A percentile compares a stretch with the other conserved stretches of the same genome.
These are phyloP conservation scores for Lodderomyces orthopsilosis DNA, from an alignment of 1,139 yeast species.

Conservation along the genomic window DNA sequence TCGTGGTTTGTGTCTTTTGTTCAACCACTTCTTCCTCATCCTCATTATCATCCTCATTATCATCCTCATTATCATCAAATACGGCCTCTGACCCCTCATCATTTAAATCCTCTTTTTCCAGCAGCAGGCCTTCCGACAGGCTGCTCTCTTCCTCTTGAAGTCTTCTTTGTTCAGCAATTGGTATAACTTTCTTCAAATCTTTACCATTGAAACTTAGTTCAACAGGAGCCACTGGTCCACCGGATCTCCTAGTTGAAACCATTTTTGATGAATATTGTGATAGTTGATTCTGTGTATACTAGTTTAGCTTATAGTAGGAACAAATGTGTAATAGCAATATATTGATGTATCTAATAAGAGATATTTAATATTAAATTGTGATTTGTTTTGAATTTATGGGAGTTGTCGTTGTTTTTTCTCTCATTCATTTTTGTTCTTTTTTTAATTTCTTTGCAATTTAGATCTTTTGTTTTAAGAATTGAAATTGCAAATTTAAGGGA, in stretches of 20 bases:
- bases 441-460: too few species aligned
- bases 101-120: neutral
- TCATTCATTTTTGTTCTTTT: too few species aligned
- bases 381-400: too few species aligned
- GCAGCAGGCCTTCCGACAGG: neutral
- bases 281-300: too few species aligned
- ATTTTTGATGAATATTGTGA: slow-evolving; percentile 2
- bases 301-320: too few species aligned
- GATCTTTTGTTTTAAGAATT: too few species aligned
- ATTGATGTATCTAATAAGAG: neutral
- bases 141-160: slow-evolving; percentile 1
- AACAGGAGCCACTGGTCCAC: slow-evolving; percentile 7
- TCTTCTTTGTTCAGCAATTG: slow-evolving; percentile 9
- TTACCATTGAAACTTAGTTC: slow-evolving; percentile 15
- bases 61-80: neutral
- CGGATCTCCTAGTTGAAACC: slow-evolving; percentile 16
- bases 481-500: too few species aligned
- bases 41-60: neutral
- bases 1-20: neutral
- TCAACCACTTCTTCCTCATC: neutral
- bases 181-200: slow-evolving; percentile 10
- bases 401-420: too few species aligned
- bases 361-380: too few species aligned
- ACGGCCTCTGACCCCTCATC: neutral
- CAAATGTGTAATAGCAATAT: too few species aligned